A percentile compares a stretch with the other conserved stretches of the same genome.
Evolutionary conservation across 2,329 filamentous ascomycete species (phyloP).

Genomic region (Tolypocladium pustulatum): DNA sequence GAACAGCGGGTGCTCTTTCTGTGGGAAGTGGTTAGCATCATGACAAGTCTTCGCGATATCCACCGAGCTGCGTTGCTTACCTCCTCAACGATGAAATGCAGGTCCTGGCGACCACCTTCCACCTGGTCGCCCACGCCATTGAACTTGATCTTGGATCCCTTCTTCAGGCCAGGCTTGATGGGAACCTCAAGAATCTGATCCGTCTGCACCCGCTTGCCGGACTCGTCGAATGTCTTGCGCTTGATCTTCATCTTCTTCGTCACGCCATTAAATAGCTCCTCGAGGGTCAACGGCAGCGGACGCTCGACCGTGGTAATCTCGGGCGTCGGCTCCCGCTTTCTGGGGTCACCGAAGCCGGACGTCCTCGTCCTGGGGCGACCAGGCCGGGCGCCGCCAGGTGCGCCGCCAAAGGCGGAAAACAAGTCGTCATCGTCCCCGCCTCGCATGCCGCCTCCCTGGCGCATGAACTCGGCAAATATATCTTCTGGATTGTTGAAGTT

Average conservation of each 20-base stretch:
- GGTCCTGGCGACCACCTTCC: constrained; percentile 87
- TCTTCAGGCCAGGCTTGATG: constrained; percentile 92
- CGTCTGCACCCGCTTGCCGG: constrained; percentile 73
- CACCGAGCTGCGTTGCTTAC: constrained; percentile 37
- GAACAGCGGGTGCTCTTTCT: constrained; percentile 83
- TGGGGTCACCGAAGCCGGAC: constrained; percentile 23
- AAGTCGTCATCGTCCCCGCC: constrained; percentile 28
- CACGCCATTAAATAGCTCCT: constrained; percentile 78
- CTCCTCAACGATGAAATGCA: constrained; percentile 93
- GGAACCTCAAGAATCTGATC: constrained; percentile 90
- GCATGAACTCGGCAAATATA: constrained; percentile 79
- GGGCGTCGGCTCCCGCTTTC: constrained; percentile 42
- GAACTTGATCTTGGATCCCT: constrained; percentile 97
- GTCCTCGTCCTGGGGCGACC: constrained; percentile 33
- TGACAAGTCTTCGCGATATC: background rate
- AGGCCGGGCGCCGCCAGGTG: constrained; percentile 15
- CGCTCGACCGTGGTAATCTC: constrained; percentile 89
- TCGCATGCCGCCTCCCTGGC: constrained; percentile 25
- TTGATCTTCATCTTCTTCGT: constrained; percentile 99
- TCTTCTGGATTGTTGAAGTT: constrained; percentile 73
- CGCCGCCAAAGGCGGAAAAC: constrained; percentile 39
- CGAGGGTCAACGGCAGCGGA: constrained; percentile 67
- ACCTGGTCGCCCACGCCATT: constrained; percentile 96
- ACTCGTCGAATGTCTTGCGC: constrained; percentile 84
- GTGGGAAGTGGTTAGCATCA: constrained; percentile 8